Percentiles rank a stretch among this genome's conserved stretches.
These are phyloP conservation scores for Globisporangium takayamanum DNA, from an alignment of 352 stramenopile genomes.

Conservation along the genomic window DNA sequence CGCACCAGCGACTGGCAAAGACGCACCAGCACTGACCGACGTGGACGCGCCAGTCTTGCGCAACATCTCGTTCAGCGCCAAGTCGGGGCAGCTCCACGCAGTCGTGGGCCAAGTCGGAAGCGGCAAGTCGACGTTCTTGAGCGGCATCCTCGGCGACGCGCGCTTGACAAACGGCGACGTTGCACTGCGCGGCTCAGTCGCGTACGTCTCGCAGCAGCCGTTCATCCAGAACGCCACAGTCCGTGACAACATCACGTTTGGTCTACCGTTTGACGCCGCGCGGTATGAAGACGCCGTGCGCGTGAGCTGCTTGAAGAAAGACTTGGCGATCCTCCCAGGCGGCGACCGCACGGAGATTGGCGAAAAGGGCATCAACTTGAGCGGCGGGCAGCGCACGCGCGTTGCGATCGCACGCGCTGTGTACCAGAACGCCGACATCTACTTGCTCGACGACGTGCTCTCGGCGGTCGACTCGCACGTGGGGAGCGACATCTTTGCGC, in stretches of 20 bases:
- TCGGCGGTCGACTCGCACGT: constrained; percentile 97
- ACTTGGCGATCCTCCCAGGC: constrained; percentile 86
- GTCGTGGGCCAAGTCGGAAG: constrained; percentile 65
- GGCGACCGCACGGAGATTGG: constrained; percentile 97
- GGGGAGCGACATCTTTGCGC: constrained; percentile 90
- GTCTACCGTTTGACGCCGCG: constrained; percentile 25
- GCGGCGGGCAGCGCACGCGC: constrained; percentile 92
- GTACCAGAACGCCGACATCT: constrained; percentile 93
- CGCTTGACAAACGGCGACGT: constrained; percentile 19
- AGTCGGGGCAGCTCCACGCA: constrained; percentile 66
- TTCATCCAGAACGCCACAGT: constrained; percentile 51
- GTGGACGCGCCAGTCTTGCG: constrained; percentile 26
- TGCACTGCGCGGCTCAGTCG: constrained; percentile 31
- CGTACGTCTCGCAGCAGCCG: constrained; percentile 51
- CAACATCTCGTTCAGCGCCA: constrained; percentile 65
- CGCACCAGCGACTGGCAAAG: not conserved
- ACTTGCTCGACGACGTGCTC: constrained; percentile 95
- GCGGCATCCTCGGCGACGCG: constrained; percentile 36
- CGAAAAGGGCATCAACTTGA: constrained; percentile 97
- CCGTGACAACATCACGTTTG: constrained; percentile 46
- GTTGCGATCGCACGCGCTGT: constrained; percentile 91
- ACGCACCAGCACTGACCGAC: constrained; percentile 5
- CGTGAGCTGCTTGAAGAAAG: constrained; percentile 73
- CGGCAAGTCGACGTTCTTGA: constrained; percentile 75
- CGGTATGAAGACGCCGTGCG: constrained; percentile 41